Conservation (phyloP, 495 filamentous ascomycete genomes). For the Niebla homalea region DNA sequence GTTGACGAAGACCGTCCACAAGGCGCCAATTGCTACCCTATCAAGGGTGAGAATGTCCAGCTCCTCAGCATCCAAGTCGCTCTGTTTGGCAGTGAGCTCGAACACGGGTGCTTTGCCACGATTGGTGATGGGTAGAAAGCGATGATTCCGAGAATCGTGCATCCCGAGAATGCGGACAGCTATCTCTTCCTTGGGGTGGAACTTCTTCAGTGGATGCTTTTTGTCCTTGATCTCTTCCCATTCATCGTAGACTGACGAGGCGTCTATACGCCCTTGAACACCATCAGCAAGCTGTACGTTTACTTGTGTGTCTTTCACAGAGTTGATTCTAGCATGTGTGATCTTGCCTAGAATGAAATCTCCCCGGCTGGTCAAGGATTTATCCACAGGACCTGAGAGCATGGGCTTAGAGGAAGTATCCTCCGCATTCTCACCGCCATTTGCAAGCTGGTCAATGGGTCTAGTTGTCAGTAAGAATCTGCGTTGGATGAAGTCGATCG, state of each 20-base stretch:
- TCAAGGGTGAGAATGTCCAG: conserved; percentile 53
- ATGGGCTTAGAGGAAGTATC: conserved; percentile 23
- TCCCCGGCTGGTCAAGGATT: conserved; percentile 44
- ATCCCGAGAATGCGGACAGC: conserved; percentile 69
- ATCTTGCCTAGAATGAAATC: conserved; percentile 63
- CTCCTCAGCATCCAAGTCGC: conserved; percentile 41
- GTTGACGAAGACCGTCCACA: conserved; percentile 74
- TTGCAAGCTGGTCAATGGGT: conserved; percentile 22
- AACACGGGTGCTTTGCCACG: conserved; percentile 66
- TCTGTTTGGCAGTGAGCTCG: conserved; percentile 77
- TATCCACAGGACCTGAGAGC: conserved; percentile 57
- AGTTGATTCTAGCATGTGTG: conserved; percentile 64
- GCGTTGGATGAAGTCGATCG: conserved; percentile 42
- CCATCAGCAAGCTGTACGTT: conserved; percentile 85
- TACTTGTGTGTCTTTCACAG: conserved; percentile 77
- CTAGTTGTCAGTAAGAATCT: conserved; percentile 53
- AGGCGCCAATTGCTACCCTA: conserved; percentile 56
- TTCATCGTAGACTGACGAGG: conserved; percentile 75
- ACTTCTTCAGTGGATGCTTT: conserved; percentile 61
- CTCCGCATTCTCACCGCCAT: conserved; percentile 22
- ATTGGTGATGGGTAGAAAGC: conserved; percentile 84
- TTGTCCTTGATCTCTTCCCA: conserved; percentile 76
- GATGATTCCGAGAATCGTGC: conserved; percentile 80
- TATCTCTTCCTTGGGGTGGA: conserved; percentile 56
- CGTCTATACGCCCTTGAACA: conserved; percentile 78